phyloP scores from a whole-genome alignment of 1,139 yeast species.

The Pichia terricola region DNA sequence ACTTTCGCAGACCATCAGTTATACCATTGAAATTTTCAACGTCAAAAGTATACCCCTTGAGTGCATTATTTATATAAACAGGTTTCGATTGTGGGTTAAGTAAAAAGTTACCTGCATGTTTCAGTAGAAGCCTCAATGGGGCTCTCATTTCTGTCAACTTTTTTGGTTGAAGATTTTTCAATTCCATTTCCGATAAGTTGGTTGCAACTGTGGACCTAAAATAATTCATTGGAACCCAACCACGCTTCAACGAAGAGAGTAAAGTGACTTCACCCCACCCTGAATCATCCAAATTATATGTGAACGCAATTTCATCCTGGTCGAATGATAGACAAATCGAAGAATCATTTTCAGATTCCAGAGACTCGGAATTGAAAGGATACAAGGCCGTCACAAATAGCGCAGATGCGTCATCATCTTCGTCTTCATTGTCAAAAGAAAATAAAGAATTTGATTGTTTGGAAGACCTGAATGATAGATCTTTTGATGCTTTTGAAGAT shows the following conservation, averaged over 20 bases:
- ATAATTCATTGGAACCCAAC: constrained; percentile 97
- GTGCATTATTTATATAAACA: constrained; percentile 30
- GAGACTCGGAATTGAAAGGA: constrained; percentile 62
- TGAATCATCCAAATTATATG: constrained; percentile 81
- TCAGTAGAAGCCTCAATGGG: constrained; percentile 53
- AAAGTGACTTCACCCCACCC: constrained; percentile 98
- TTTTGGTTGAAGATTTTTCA: constrained; percentile 16
- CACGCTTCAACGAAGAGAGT: constrained; percentile 59
- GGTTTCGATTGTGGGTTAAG: constrained; percentile 52
- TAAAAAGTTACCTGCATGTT: constrained; percentile 68
- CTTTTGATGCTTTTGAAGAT: not conserved
- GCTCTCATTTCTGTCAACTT: constrained; percentile 29
- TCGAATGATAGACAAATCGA: constrained; percentile 78
- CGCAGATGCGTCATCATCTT: constrained; percentile 24
- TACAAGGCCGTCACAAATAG: constrained; percentile 59
- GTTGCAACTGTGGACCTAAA: constrained; percentile 51
- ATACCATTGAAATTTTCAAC: constrained; percentile 40
- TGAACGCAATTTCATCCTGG: constrained; percentile 72
- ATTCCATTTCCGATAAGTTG: constrained; percentile 19
- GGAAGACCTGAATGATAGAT: not conserved
- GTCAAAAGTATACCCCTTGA: constrained; percentile 35
- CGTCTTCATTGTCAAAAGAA: constrained; percentile 3
- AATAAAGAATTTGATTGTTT: not conserved
- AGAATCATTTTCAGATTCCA: constrained; percentile 57
- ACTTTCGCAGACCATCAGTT: constrained; percentile 73